Evolutionary conservation across 805 yeast genomes (phyloP).

Genomic region (Yamadazyma kitorensis): DNA sequence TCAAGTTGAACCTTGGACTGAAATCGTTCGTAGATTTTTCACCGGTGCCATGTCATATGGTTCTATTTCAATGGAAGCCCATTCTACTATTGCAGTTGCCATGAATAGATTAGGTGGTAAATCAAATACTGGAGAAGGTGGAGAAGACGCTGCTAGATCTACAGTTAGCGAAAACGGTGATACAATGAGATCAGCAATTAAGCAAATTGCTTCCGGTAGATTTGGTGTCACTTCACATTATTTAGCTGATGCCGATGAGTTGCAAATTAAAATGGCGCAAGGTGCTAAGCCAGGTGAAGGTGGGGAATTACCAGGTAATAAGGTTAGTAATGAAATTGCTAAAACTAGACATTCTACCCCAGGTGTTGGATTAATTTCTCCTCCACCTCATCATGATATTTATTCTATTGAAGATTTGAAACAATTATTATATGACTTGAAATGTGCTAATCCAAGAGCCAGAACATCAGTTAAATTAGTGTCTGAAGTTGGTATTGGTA

Average conservation of each 20-base stretch:
- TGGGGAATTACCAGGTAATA: constrained; percentile 96
- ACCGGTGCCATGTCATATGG: constrained; percentile 99
- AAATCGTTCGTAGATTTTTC: constrained; percentile 92
- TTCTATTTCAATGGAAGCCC: constrained; percentile 97
- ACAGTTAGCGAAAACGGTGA: constrained; percentile 81
- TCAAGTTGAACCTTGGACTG: constrained; percentile 99
- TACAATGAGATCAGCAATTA: constrained; percentile 98
- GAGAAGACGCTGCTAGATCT: constrained; percentile 94
- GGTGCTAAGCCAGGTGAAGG: constrained; percentile 99
- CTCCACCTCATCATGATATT: constrained; percentile 98
- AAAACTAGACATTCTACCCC: constrained; percentile 96
- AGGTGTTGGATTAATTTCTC: constrained; percentile 95
- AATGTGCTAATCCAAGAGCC: constrained; percentile 96
- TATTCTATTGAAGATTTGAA: constrained; percentile 97
- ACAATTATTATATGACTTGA: constrained; percentile 93
- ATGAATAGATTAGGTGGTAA: constrained; percentile 98
- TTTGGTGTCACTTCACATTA: constrained; percentile 97
- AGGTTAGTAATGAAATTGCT: constrained; percentile 84
- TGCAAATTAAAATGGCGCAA: constrained; percentile 98
- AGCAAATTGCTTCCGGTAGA: constrained; percentile 97
- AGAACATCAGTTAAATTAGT: constrained; percentile 95
- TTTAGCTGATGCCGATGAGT: constrained; percentile 93
- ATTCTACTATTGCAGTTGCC: constrained; percentile 95
- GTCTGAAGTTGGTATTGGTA: constrained; percentile 98
- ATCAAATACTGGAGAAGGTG: constrained; percentile 99